These are phyloP conservation scores for Suillus cothurnatus DNA, from an alignment of 768 basidiomycete species.

Conservation along the genomic window DNA sequence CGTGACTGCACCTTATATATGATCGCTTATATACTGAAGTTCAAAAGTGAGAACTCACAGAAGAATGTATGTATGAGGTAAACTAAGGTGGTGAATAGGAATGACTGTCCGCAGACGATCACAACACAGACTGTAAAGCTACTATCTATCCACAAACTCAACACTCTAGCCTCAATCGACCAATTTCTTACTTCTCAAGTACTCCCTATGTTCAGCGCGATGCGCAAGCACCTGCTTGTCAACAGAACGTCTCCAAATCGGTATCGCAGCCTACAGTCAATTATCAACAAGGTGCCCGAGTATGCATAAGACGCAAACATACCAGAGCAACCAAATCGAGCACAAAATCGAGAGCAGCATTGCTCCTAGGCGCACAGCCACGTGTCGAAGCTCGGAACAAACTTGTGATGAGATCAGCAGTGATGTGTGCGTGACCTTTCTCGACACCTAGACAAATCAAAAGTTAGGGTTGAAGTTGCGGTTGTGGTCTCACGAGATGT, in stretches of 20 bases:
- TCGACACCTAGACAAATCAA: slow-evolving; percentile 54
- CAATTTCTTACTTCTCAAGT: slow-evolving; percentile 48
- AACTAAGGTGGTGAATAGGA: background rate
- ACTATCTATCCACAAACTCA: background rate
- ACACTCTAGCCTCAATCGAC: slow-evolving; percentile 23
- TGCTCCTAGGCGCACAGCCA: slow-evolving; percentile 63
- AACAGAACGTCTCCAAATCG: slow-evolving; percentile 53
- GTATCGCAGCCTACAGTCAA: slow-evolving; percentile 45
- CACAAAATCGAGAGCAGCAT: slow-evolving; percentile 53
- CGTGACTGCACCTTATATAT: too few relatives aligned
- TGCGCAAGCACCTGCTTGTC: slow-evolving; percentile 50
- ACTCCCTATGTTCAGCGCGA: slow-evolving; percentile 46
- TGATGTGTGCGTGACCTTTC: slow-evolving; percentile 72
- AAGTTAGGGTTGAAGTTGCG: background rate
- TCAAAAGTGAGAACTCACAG: background rate
- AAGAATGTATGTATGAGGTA: background rate
- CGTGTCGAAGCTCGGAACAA: slow-evolving; percentile 70
- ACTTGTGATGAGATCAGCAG: slow-evolving; percentile 65
- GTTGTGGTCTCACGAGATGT: background rate
- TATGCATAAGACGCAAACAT: slow-evolving; percentile 21
- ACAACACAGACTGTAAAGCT: background rate
- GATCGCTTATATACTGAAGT: too few relatives aligned
- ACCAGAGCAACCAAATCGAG: slow-evolving; percentile 49
- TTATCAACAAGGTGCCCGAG: slow-evolving; percentile 2
- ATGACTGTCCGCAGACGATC: background rate